Base-by-base conservation (phyloP, 495 filamentous ascomycete genomes). In the Gamarada debralockiae region DNA sequence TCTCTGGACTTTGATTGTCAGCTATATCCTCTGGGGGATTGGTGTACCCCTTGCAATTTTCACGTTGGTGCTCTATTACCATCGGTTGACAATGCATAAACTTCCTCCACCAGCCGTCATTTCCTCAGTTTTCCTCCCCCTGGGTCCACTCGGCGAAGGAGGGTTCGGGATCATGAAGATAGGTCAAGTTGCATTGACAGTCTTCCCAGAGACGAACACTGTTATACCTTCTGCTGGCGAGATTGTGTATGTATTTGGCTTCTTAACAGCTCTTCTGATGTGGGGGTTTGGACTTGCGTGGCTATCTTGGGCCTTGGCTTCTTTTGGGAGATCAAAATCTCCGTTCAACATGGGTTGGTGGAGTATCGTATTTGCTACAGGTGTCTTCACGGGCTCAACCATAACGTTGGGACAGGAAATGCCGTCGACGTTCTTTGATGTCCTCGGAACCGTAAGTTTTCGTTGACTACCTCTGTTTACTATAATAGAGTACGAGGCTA, bases 261-360 rank as follows among this genome's bases (percentile, higher is more conserved):
- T 75, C 42, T 46, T 79, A 12, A 45, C 74, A 3, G 79, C 63
- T 1, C 58, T 86, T 20, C 66, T 83, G n/a, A 53, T 86, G 38
- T 85, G 82, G 83, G 71, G 74, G 0, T 83, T 82, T 54, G 80
- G 66, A 0, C 59, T 85, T 2, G 72, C 81, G 0, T 86, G 83
- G 82, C 66, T 85, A 0, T 73, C 77, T 58, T 76, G 84, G 43
- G 83, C 81, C 12, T 48, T 75, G 44, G 58, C 67, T 14, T 69
- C 61, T 27, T 41, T 48, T 27, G 33, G 37, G 12, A 37, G 48
- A 39, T 33, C 36, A 33, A 53, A 53, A 25, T 62, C 50, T 20
- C 79, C 81, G 0, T 84, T 85, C 62, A 84, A 84, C 47, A 78
- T 83, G 58, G 82, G 81, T 3, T 84, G 81, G 80, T 86, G 82